Percentiles rank a stretch among this genome's conserved stretches.
Evolutionary conservation across 305 asterid species (phyloP).

Genomic region (Fraxinus ornus): DNA sequence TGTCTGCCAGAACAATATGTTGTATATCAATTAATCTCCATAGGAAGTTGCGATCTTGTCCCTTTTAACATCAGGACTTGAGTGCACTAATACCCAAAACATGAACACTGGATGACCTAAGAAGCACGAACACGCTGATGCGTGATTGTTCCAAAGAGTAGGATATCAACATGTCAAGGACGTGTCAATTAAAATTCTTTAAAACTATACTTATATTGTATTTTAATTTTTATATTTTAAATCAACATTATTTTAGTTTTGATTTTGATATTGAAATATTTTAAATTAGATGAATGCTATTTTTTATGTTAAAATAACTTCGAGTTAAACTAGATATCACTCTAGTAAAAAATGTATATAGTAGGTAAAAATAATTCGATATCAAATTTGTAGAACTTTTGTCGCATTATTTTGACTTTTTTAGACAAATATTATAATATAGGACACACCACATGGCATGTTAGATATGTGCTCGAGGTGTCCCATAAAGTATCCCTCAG

Average conservation of each 20-base stretch:
- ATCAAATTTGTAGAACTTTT: not conserved
- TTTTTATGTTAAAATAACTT: not conserved
- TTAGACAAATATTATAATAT: not conserved
- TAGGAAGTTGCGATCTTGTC: not conserved
- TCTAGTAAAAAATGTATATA: not conserved
- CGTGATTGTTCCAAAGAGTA: not conserved
- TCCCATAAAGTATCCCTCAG: not conserved
- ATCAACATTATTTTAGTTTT: not conserved
- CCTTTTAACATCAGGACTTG: not conserved
- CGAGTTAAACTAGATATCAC: not conserved
- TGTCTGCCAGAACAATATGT: not conserved
- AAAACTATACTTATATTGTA: not conserved
- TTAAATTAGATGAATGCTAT: not conserved
- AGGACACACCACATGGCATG: not conserved
- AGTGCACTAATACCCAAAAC: not conserved
- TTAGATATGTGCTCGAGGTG: not conserved
- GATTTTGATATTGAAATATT: not conserved
- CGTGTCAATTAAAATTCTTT: not conserved
- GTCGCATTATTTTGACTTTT: not conserved
- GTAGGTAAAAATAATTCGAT: not conserved
- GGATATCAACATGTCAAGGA: not conserved
- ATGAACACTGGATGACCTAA: not conserved
- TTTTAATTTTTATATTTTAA: not conserved
- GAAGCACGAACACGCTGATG: not conserved
- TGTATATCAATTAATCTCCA: not conserved